Conservation (phyloP, 257 asterid genomes). For the Euphrasia confusa region DNA sequence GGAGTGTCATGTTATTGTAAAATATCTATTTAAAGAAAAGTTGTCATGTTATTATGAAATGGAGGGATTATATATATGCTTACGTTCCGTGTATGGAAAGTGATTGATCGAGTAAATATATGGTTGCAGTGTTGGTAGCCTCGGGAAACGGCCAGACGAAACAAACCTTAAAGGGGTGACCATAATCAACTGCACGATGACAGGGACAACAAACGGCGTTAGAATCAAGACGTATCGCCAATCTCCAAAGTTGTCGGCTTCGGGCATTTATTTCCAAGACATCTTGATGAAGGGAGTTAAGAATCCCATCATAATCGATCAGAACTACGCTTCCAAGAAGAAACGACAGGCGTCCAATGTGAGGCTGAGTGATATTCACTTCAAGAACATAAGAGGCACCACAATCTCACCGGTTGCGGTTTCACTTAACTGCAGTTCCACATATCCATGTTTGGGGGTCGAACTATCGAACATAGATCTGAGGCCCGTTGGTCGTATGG, state of each 20-base stretch:
- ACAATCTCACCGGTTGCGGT: conserved; percentile 32
- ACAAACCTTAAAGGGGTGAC: conserved; percentile 31
- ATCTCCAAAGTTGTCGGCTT: conserved; percentile 29
- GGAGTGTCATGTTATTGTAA: too few species aligned
- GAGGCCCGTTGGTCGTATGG: conserved; percentile 24
- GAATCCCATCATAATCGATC: conserved; percentile 63
- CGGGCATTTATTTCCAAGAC: conserved; percentile 25
- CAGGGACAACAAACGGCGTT: conserved; percentile 63
- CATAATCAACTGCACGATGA: conserved; percentile 45
- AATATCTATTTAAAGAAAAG: too few species aligned
- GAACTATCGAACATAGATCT: conserved; percentile 48
- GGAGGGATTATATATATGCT: too few species aligned
- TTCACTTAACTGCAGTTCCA: conserved; percentile 48
- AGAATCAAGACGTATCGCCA: conserved; percentile 59
- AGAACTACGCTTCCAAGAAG: conserved; percentile 42
- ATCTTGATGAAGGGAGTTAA: conserved; percentile 35
- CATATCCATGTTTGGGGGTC: conserved; percentile 47
- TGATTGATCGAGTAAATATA: too few species aligned
- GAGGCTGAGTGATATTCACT: conserved; percentile 9
- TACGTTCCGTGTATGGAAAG: too few species aligned
- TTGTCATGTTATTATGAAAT: too few species aligned
- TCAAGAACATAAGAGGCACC: conserved; percentile 38
- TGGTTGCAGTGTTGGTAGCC: conserved; percentile 50
- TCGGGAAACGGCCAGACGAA: conserved; percentile 54
- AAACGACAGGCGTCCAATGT: neutral